Percentiles rank a stretch among this genome's conserved stretches.
These are phyloP conservation scores for Lupinus albus DNA, from an alignment of 306 rosid genomes.

Conservation along the genomic window DNA sequence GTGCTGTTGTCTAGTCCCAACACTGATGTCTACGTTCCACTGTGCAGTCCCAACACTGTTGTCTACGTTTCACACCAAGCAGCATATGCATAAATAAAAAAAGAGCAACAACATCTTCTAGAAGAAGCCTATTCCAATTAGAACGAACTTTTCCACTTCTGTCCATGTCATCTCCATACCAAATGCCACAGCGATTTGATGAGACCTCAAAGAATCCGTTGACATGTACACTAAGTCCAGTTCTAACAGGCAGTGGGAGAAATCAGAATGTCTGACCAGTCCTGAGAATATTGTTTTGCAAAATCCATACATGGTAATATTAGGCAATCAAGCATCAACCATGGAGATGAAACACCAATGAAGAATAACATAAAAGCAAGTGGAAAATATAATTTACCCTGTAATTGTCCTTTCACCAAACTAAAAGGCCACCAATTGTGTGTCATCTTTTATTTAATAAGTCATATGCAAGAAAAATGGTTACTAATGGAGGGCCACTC, in stretches of 20 bases:
- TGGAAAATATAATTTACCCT: conserved; percentile 11
- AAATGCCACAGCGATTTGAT: conserved; percentile 99
- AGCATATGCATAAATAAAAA: conserved; percentile 74
- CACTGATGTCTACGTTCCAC: no score
- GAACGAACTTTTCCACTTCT: conserved; percentile 96
- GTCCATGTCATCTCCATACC: conserved; percentile 99
- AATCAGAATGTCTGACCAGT: conserved; percentile 91
- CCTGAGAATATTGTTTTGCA: conserved; percentile 69
- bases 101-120: conserved; percentile 86
- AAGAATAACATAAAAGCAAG: conserved; percentile 32
- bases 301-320: conserved; percentile 48
- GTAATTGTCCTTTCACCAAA: conserved; percentile 32
- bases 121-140: conserved; percentile 86
- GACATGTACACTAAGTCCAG: conserved; percentile 86
- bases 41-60: no score
- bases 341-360: conserved; percentile 28
- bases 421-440: no score
- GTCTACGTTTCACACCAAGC: conserved; percentile 61
- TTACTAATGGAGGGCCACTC: conserved; percentile 23
- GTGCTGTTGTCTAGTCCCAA: no score
- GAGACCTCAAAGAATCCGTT: conserved; percentile 97
- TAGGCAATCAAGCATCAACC: conserved; percentile 47
- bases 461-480: conserved; percentile 6
- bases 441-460: no score
- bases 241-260: conserved; percentile 93